Evolutionary conservation across 805 yeast genomes (phyloP), one percentile per base, ranked within the genome.

Genomic region (Candida xyloterini): DNA sequence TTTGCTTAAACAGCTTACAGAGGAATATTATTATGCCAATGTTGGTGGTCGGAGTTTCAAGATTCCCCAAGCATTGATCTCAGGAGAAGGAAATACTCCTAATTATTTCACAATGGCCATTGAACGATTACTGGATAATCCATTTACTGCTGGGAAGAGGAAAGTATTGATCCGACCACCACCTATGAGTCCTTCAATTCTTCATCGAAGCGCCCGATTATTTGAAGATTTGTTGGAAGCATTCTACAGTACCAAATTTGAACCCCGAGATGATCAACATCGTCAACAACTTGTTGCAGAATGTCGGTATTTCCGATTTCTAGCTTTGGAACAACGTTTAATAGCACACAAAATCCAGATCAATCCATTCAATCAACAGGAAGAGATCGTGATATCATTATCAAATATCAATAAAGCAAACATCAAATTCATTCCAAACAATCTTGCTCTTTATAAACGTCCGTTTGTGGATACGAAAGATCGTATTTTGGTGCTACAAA

Each of bases 231-330:
- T 89, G 20, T 38, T 89, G 32, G 67, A 68, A 18, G 54, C 78
- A 2, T 59, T 87, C 18, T 70, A 73, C 44, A 90, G 90, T 0
- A 73, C 76, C 26, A 55, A 63, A 3, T 50, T 76, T 14, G 63
- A 66, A 1, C 67, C 84, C 14, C 53, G 55, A 31, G 66, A 71
- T 40, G 83, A 79, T 28, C 58, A 60, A 1, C 84, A 81, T 55
- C 68, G 96, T 29, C 57, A 63, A 8, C 59, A 74, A 11, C 65
- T 89, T 42, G 59, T 82, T 7, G 68, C 68, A 37, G 97, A 89
- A 55, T 84, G 95, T 48, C 70, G 74, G 31, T 89, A 84, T 62
- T 89, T 86, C 59, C 68, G 91, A 33, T 82, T 89, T 50, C 64
- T 76, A 33, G 88, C 79, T 26, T 65, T 89, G 27, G 95, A 84